Evolutionary conservation across 164 flowering plant genomes (phyloP).

Genomic region (Saururus chinensis): DNA sequence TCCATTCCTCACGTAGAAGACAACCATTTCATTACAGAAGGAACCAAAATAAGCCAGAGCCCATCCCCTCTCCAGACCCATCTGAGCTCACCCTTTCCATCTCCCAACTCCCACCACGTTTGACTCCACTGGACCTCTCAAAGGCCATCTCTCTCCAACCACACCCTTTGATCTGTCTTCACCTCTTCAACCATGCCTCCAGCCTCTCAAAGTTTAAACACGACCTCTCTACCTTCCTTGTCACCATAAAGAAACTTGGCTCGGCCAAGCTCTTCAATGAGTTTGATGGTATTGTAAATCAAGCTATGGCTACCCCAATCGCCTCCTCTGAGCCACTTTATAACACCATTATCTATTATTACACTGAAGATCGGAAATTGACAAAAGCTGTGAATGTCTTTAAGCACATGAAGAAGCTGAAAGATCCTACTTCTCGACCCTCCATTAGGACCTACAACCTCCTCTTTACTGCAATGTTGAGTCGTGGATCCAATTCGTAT

Average conservation of each 20-base stretch:
- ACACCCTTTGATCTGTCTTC: slow-evolving; percentile 64
- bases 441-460: slow-evolving; percentile 63
- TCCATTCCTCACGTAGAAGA: neutral
- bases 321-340: slow-evolving; percentile 58
- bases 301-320: slow-evolving; percentile 50
- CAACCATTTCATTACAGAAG: neutral
- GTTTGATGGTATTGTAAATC: slow-evolving; percentile 68
- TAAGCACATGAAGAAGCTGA: slow-evolving; percentile 57
- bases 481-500: slow-evolving; percentile 56
- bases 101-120: slow-evolving; percentile 60
- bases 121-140: slow-evolving; percentile 57
- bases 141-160: slow-evolving; percentile 27
- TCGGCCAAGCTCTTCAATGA: slow-evolving; percentile 52
- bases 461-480: slow-evolving; percentile 57
- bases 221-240: slow-evolving; percentile 40
- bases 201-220: slow-evolving; percentile 77
- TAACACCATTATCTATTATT: slow-evolving; percentile 64
- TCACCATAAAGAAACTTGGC: slow-evolving; percentile 71
- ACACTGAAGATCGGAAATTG: slow-evolving; percentile 57
- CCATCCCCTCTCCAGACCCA: slow-evolving; percentile 3
- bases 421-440: slow-evolving; percentile 45
- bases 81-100: slow-evolving; percentile 25
- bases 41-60: slow-evolving; percentile 1
- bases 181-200: slow-evolving; percentile 77
- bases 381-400: slow-evolving; percentile 53